phyloP scores from a whole-genome alignment of 1,284 basidiomycete species.

The Testicularia cyperi region DNA sequence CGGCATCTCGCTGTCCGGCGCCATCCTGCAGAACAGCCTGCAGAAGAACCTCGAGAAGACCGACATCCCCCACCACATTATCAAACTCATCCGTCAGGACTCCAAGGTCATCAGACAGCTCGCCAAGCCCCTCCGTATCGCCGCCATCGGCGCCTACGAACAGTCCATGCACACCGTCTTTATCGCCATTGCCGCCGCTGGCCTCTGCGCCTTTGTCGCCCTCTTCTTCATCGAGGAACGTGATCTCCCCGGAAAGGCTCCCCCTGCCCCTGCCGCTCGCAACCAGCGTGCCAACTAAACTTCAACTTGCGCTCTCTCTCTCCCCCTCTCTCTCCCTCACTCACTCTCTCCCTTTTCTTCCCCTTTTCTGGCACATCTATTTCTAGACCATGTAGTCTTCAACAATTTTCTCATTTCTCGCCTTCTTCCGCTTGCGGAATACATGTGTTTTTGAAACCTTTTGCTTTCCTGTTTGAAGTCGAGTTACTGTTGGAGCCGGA shows the following conservation, averaged over 20 bases:
- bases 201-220: slow-evolving; percentile 52
- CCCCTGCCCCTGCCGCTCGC: slow-evolving; percentile 21
- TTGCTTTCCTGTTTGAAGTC: too few relatives aligned
- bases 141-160: slow-evolving; percentile 59
- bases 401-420: too few relatives aligned
- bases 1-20: slow-evolving; percentile 60
- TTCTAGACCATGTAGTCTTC: too few relatives aligned
- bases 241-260: slow-evolving; percentile 55
- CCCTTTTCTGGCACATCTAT: too few relatives aligned
- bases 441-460: too few relatives aligned
- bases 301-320: too few relatives aligned
- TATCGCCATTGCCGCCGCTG: slow-evolving; percentile 56
- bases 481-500: too few relatives aligned
- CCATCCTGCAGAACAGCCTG: slow-evolving; percentile 60
- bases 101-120: slow-evolving; percentile 53
- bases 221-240: slow-evolving; percentile 59
- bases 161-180: slow-evolving; percentile 60
- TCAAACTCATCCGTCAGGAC: slow-evolving; percentile 56
- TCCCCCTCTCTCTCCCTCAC: too few relatives aligned
- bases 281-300: slow-evolving; percentile 4
- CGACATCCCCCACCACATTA: slow-evolving; percentile 52
- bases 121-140: slow-evolving; percentile 36
- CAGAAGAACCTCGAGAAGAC: slow-evolving; percentile 48
- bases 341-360: too few relatives aligned
- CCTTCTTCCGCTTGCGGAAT: too few relatives aligned